Conservation (phyloP, 1,139 yeast species). For the Scheffersomyces parashehatae region DNA sequence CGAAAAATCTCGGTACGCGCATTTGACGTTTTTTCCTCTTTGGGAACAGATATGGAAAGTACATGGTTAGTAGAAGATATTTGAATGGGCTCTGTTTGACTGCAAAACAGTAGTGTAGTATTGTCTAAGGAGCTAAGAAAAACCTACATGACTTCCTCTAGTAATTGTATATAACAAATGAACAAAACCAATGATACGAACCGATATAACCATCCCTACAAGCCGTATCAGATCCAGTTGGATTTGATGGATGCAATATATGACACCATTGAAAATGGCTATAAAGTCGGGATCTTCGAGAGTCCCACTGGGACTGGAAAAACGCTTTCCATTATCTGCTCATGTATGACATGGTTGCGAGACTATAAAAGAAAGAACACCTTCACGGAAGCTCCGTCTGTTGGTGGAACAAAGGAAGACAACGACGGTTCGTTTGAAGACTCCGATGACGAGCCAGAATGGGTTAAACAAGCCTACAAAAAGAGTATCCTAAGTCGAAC, state of each 20-base stretch:
- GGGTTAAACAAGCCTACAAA: slow-evolving; percentile 53
- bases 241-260: slow-evolving; percentile 77
- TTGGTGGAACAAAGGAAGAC: background rate
- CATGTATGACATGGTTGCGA: slow-evolving; percentile 84
- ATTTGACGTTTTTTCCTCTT: no score
- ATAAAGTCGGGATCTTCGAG: slow-evolving; percentile 81
- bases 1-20: no score
- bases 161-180: no score
- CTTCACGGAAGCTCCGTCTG: slow-evolving; percentile 32
- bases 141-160: no score
- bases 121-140: no score
- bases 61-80: no score
- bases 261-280: slow-evolving; percentile 55
- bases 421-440: slow-evolving; percentile 17
- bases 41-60: no score
- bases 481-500: slow-evolving; percentile 31
- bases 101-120: no score
- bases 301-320: slow-evolving; percentile 97
- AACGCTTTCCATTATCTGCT: slow-evolving; percentile 82
- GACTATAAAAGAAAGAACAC: slow-evolving; percentile 48
- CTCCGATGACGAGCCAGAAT: slow-evolving; percentile 58
- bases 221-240: slow-evolving; percentile 77
- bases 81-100: no score
- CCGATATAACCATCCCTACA: slow-evolving; percentile 70
- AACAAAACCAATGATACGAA: background rate